Evolutionary conservation across 495 filamentous ascomycete species (phyloP), one percentile per base, ranked within the genome.

Genomic region (Talaromyces ruber): DNA sequence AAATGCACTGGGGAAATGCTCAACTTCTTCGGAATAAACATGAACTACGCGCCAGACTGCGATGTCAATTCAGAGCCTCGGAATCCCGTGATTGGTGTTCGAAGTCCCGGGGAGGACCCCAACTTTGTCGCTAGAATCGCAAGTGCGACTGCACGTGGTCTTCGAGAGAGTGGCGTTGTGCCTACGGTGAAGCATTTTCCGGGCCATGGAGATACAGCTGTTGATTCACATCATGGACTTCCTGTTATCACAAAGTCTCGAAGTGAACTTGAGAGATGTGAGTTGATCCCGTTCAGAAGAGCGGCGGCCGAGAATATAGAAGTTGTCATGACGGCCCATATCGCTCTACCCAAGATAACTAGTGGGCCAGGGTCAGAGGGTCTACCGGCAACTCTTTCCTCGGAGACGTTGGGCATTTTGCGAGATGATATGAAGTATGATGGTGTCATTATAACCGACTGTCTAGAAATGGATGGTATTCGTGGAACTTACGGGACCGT

Each of bases 391-490:
- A 78, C 76, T 3, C 63, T 78, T 22, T 78, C 76, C 1, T 56
- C 70, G 0, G 69, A 70, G 14, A 72, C 66, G 4, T 62, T 78
- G 62, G 68, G 67, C 1, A 78, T 78, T 21, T 56, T 82, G 24
- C 74, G 72, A 1, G 67, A 74, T 4, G 73, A 77, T 43, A 76
- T 74, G 72, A 66, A 70, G 1, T 74, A 75, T 37, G 69, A 78
- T 58, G 75, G 76, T 4, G 72, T 79, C 68, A 63, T 74, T 8
- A 70, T 72, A 28, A 76, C 71, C 0, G 73, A 75, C 39, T 82
- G 71, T 66, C 69, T 72, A 61, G 78, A 76, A 64, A 79, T 79
- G 72, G 78, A 76, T 47, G 78, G 79, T 1, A 76, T 82, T n/a
- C 70, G 77, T 21, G 68, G 73, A 4, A 79, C 73, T 9, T 75